These are phyloP conservation scores for Paratinospora sagittata DNA, from an alignment of 164 flowering plant genomes.

Conservation along the genomic window DNA sequence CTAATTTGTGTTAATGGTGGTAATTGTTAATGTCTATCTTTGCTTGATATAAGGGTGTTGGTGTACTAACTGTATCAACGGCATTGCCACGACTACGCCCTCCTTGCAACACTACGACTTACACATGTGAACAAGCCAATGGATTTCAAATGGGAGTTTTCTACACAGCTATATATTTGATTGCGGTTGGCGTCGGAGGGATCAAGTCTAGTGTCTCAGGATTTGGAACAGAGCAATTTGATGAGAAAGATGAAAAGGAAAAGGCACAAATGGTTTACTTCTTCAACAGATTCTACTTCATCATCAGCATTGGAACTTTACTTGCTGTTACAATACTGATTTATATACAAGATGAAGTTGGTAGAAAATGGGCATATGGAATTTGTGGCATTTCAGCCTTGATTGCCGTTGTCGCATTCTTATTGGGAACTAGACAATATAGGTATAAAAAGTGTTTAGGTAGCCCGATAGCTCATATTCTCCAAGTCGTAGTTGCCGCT, in stretches of 20 bases:
- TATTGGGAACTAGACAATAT: too few species aligned
- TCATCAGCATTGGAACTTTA: constrained; percentile 62
- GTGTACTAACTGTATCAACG: constrained; percentile 15
- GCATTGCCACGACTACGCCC: not conserved
- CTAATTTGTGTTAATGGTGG: too few species aligned
- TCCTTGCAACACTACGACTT: not conserved
- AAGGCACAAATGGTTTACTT: constrained; percentile 34
- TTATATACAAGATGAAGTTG: not conserved
- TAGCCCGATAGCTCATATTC: constrained; percentile 61
- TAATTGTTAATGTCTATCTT: too few species aligned
- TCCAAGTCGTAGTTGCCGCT: constrained; percentile 57
- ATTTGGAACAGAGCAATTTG: too few species aligned
- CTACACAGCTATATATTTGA: too few species aligned
- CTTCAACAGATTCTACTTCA: constrained; percentile 74
- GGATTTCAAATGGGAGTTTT: too few species aligned
- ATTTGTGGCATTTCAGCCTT: too few species aligned
- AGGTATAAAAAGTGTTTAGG: too few species aligned
- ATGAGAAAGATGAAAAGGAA: not conserved
- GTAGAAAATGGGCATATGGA: not conserved
- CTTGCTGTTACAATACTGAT: constrained; percentile 52
- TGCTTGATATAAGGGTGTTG: too few species aligned
- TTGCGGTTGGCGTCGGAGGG: too few species aligned
- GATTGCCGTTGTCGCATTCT: too few species aligned
- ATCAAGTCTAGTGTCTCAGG: too few species aligned
- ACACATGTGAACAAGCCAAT: not conserved